Percentiles rank a stretch among this genome's conserved stretches.
These are phyloP conservation scores for Boletus reticuloceps DNA, from an alignment of 768 basidiomycete species.

Conservation along the genomic window DNA sequence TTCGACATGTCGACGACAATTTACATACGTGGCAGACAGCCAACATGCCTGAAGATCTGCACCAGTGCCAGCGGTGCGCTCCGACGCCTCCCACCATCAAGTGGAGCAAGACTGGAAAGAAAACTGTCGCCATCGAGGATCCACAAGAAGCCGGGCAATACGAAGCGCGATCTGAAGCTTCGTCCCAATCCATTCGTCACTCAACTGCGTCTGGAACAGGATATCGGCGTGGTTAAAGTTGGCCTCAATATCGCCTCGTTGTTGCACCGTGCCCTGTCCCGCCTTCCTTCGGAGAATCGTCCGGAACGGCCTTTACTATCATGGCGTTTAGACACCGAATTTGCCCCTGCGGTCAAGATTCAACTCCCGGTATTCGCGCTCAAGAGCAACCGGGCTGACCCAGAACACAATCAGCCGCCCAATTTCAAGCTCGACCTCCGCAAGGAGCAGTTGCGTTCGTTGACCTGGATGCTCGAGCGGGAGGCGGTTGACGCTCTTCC, in stretches of 20 bases:
- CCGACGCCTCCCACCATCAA: conserved; percentile 72
- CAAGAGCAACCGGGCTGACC: conserved; percentile 71
- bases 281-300: conserved; percentile 61
- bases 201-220: conserved; percentile 66
- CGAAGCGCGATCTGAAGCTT: conserved; percentile 81
- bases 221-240: conserved; percentile 70
- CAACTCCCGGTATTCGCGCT: conserved; percentile 66
- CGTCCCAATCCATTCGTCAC: conserved; percentile 87
- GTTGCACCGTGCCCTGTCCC: conserved; percentile 80
- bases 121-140: conserved; percentile 73
- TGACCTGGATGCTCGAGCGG: conserved; percentile 89
- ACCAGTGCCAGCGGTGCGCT: conserved; percentile 76
- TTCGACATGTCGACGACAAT: conserved; percentile 68
- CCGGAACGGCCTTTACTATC: conserved; percentile 50
- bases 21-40: conserved; percentile 68
- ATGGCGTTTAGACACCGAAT: conserved; percentile 84
- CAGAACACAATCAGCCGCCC: conserved; percentile 71
- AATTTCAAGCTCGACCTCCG: conserved; percentile 72
- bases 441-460: conserved; percentile 83
- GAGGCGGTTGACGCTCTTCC: conserved; percentile 63
- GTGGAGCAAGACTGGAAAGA: conserved; percentile 65
- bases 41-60: conserved; percentile 41
- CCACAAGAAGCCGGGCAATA: conserved; percentile 84
- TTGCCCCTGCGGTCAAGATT: conserved; percentile 59
- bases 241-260: conserved; percentile 88